Evolutionary conservation across 192 early-diverging fungal species (phyloP).

Genomic region (Tieghemiomyces parasiticus): DNA sequence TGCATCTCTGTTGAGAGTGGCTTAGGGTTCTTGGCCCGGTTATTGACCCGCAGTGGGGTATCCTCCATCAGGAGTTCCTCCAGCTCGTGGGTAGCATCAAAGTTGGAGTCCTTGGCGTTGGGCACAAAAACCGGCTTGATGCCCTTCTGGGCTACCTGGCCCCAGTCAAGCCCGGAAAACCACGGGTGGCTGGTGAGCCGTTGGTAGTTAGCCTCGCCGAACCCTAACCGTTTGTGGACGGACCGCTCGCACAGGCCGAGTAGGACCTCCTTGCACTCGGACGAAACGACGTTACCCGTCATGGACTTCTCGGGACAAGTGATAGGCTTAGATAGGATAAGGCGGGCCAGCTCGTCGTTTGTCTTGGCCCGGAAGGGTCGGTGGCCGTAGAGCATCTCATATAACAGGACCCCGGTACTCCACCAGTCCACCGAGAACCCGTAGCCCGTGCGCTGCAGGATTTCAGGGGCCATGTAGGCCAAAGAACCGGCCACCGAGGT

Average conservation of each 20-base stretch:
- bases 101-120: conserved; percentile 40
- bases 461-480: conserved; percentile 83
- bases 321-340: conserved; percentile 55
- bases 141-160: conserved; percentile 20
- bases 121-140: conserved; percentile 30
- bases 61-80: conserved; percentile 59
- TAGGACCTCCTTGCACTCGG: background rate
- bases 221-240: conserved; percentile 9
- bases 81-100: conserved; percentile 60
- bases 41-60: conserved; percentile 30
- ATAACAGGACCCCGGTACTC: conserved; percentile 67
- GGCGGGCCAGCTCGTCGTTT: conserved; percentile 49
- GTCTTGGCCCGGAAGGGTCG: conserved; percentile 67
- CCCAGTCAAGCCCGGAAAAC: conserved; percentile 34
- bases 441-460: conserved; percentile 39
- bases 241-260: background rate
- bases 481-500: conserved; percentile 62
- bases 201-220: conserved; percentile 10
- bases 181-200: conserved; percentile 24
- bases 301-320: conserved; percentile 40
- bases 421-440: conserved; percentile 46
- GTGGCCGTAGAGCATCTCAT: conserved; percentile 63
- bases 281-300: background rate
- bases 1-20: conserved; percentile 10
- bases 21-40: conserved; percentile 13